Conservation (phyloP, 2,329 filamentous ascomycete species). For the Paraphaeosphaeria sporulosa region DNA sequence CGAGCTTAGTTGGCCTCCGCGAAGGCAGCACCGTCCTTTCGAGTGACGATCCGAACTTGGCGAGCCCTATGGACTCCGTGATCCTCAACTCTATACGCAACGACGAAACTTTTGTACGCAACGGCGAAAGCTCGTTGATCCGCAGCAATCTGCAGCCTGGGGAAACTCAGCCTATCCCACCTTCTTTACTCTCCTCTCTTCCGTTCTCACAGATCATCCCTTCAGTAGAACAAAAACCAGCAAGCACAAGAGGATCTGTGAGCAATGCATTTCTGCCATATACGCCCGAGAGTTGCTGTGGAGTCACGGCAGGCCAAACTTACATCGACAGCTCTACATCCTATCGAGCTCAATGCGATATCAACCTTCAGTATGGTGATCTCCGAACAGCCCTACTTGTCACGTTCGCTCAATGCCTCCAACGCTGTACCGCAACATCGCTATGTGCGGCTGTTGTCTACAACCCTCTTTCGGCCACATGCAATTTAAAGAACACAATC, state of each 20-base stretch:
- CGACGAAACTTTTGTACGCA: not conserved
- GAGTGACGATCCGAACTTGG: not conserved
- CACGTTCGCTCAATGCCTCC: conserved; percentile 8
- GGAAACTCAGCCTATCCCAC: not conserved
- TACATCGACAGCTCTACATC: conserved; percentile 5
- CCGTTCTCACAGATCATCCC: not conserved
- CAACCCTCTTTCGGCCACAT: conserved; percentile 4
- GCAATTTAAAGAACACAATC: conserved; percentile 9
- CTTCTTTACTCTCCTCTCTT: not conserved
- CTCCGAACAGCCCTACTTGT: not conserved
- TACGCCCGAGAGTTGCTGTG: conserved; percentile 7
- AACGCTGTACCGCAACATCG: conserved; percentile 1
- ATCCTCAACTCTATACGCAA: not conserved
- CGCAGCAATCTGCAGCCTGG: not conserved
- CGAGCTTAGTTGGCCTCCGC: not conserved
- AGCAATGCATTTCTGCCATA: not conserved
- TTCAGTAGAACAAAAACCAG: not conserved
- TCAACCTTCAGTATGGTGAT: conserved; percentile 6
- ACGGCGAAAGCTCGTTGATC: not conserved
- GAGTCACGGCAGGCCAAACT: conserved; percentile 4
- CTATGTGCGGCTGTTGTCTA: conserved; percentile 13
- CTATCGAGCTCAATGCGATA: conserved; percentile 11
- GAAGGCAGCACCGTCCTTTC: not conserved
- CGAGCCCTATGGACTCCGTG: not conserved
- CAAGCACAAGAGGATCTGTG: not conserved